A percentile compares a stretch with the other conserved stretches of the same genome.
phyloP scores from a whole-genome alignment of 2,329 filamentous ascomycete genomes.

The Coleophoma crateriformis region DNA sequence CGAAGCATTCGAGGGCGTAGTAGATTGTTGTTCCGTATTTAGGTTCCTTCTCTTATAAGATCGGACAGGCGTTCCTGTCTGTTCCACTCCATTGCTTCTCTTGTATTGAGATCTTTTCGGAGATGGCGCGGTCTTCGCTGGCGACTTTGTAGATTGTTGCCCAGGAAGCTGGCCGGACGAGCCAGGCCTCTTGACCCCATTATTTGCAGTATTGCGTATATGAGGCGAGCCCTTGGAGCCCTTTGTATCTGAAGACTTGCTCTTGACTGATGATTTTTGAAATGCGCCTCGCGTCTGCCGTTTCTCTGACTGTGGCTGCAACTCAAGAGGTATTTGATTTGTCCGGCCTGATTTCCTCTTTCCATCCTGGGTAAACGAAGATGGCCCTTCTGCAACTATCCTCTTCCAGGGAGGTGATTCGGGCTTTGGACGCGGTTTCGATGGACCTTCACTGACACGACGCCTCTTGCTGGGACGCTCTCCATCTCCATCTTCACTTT shows the following conservation, averaged over 20 bases:
- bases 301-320: constrained; percentile 43
- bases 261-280: constrained; percentile 25
- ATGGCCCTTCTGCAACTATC: constrained; percentile 77
- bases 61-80: constrained; percentile 15
- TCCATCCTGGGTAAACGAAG: constrained; percentile 73
- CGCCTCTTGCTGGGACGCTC: constrained; percentile 60
- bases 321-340: constrained; percentile 48
- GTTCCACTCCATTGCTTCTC: constrained; percentile 21
- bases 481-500: constrained; percentile 27
- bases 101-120: constrained; percentile 20
- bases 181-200: constrained; percentile 14
- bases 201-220: constrained; percentile 14
- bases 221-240: constrained; percentile 10
- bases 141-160: constrained; percentile 13
- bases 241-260: constrained; percentile 18
- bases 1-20: constrained; percentile 5
- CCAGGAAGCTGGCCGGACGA: constrained; percentile 9
- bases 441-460: constrained; percentile 46
- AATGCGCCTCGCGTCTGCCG: constrained; percentile 43
- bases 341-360: constrained; percentile 61
- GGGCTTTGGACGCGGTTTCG: constrained; percentile 41
- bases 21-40: constrained; percentile 11
- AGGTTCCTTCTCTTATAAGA: constrained; percentile 14
- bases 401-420: constrained; percentile 93
- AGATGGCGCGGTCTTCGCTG: constrained; percentile 16